These are phyloP conservation scores for Pseudozyma flocculosa DNA, from an alignment of 1,284 basidiomycete genomes.

Conservation along the genomic window DNA sequence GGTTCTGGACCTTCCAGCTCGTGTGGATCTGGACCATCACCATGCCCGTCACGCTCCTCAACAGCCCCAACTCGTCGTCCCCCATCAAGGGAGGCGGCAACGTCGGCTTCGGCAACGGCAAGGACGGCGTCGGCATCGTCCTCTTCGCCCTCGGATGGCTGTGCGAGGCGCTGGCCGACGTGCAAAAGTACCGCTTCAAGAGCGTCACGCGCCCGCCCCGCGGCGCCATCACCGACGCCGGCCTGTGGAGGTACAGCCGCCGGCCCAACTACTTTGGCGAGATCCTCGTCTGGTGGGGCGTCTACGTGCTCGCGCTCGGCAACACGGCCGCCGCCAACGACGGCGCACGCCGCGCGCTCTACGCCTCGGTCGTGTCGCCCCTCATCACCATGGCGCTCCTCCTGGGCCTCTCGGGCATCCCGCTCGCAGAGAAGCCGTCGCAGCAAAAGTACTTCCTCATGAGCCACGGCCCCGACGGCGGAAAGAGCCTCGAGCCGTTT, in stretches of 20 bases:
- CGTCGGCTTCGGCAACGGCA: slow-evolving; percentile 33
- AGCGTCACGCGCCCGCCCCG: slow-evolving; percentile 30
- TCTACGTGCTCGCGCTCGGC: slow-evolving; percentile 37
- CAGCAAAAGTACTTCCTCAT: slow-evolving; percentile 69
- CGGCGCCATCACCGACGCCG: slow-evolving; percentile 46
- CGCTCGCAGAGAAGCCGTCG: slow-evolving; percentile 71
- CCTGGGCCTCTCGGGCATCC: slow-evolving; percentile 67
- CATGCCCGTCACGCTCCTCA: slow-evolving; percentile 44
- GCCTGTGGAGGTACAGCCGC: slow-evolving; percentile 40
- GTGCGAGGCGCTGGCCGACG: slow-evolving; percentile 67
- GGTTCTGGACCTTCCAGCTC: slow-evolving; percentile 44
- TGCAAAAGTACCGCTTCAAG: slow-evolving; percentile 63
- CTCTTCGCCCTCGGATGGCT: slow-evolving; percentile 68
- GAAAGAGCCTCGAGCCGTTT: slow-evolving; percentile 23
- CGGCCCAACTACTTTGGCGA: slow-evolving; percentile 78
- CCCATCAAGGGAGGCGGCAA: slow-evolving; percentile 26
- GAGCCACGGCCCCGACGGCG: slow-evolving; percentile 56
- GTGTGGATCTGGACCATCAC: slow-evolving; percentile 50
- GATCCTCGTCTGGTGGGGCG: slow-evolving; percentile 60
- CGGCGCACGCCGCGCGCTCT: slow-evolving; percentile 31
- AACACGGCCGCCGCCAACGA: slow-evolving; percentile 12
- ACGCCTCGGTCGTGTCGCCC: slow-evolving; percentile 47
- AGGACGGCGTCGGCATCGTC: slow-evolving; percentile 71
- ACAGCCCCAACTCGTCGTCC: slow-evolving; percentile 39
- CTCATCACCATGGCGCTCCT: slow-evolving; percentile 48